Evolutionary conservation across 2,329 filamentous ascomycete species (phyloP), one percentile per base, ranked within the genome.

Genomic region (Meredithiella fracta): DNA sequence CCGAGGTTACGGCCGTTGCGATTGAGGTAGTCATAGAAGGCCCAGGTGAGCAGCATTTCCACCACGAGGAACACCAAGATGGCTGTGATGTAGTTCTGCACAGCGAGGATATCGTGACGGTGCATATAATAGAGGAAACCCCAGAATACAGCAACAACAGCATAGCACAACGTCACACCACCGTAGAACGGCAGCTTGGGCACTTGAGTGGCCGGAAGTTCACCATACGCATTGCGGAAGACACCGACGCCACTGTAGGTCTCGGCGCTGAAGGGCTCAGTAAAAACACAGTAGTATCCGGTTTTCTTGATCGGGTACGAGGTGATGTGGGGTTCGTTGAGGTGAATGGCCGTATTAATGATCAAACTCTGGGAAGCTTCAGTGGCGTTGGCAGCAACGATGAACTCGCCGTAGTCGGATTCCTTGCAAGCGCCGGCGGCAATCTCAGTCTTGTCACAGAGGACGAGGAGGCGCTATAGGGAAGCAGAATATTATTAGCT

Each of bases 31-130:
- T 98, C 82, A 68, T 97, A 98, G 72, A 94, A 98, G 47, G 88
- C 89, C 92, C 92, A 98, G 1, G 92, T 98, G 79, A 97, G 90
- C 65, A 97, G 74, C 82, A 97, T 95, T 68, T 98, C 92, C 15
- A 97, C 71, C 15, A 97, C 87, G 47, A 98, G 73, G 71, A 98
- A 98, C 54, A 92, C 80, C 52, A 98, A 74, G 59, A 97, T 98
- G 8, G 92, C 91, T 0, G 92, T 98, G 63, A 98, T 97, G 68
- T 98, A 98, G 67, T 98, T 98, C 69, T 98, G 92, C 1, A 98
- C 92, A 15, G 94, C 85, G 65, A 98, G 82, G 60, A 98, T 97
- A 68, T 98, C 92, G 64, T 85, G 80, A 59, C 91, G 79, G 67
- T 98, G 88, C 68, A 96, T 89, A 64, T 90, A 90, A 70, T 98